These are phyloP conservation scores for Pterocarpus macrocarpus DNA, from an alignment of 306 rosid genomes.

Conservation along the genomic window DNA sequence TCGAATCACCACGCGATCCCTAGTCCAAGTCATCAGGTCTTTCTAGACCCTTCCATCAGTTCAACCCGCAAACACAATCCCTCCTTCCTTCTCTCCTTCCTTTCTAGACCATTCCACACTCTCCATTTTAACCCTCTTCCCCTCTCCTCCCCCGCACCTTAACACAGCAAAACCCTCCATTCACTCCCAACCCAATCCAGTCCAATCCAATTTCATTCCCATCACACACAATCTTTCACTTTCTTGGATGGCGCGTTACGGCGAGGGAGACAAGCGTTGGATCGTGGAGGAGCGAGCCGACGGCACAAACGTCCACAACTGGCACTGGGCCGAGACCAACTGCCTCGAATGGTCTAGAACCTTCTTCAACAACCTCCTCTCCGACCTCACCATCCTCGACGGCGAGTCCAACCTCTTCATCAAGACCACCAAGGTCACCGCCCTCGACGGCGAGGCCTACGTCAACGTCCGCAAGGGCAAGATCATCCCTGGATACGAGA, in stretches of 20 bases:
- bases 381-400: constrained; percentile 64
- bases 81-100: too few relatives aligned
- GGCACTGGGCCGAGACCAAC: constrained; percentile 98
- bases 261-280: constrained; percentile 99
- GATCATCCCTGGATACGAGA: constrained; percentile 92
- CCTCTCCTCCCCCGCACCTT: neutral
- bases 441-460: constrained; percentile 89
- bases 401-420: constrained; percentile 75
- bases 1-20: neutral
- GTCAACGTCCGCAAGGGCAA: constrained; percentile 92
- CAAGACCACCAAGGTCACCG: constrained; percentile 62
- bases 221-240: neutral
- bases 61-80: too few relatives aligned
- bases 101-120: constrained; percentile 2
- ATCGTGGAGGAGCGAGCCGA: constrained; percentile 94
- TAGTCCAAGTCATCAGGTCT: neutral
- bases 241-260: constrained; percentile 74
- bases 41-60: neutral
- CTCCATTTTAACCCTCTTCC: neutral
- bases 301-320: constrained; percentile 96
- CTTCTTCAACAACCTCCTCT: constrained; percentile 71
- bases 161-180: neutral
- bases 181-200: neutral
- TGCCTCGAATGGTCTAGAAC: constrained; percentile 88
- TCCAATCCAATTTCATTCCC: neutral